Base-by-base conservation (phyloP, 139 green algal species). In the Desmodesmus armatus region DNA sequence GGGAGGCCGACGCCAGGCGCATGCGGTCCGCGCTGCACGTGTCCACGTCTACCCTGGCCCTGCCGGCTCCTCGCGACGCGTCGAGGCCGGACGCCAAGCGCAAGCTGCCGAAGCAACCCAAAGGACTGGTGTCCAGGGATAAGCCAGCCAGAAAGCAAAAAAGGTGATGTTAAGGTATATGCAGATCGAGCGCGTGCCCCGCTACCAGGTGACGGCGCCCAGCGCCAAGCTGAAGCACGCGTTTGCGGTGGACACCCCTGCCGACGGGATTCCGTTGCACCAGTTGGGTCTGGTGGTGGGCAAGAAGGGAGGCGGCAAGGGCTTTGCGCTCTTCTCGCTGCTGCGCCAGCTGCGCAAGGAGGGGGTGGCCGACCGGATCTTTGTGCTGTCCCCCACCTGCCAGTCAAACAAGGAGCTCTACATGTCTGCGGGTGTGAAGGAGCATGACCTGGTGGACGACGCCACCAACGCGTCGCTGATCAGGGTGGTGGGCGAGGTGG, bases 291-390 rank as follows among this genome's bases (percentile, higher is more conserved):
- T 73, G n/a, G 41, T 73, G 11, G 65, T 73, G 5, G 65, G 65
- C 65, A 27, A 29, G n/a, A 73, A 73, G 65, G 65, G 65, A 31
- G 65, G 65, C 7, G 65, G 65, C 65, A 73, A 73, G 65, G 65
- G 65, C 65, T 73, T 47, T 73, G 65, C 19, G 33, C 35, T 73
- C 33, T 73, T 73, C 35, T 73, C 65, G 11, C 65, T 73, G 65
- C 65, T 73, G 9, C 7, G 65, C 5, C 65, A 73, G 35, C 65
- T 73, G 33, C 33, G 35, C 6, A 5, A 11, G 3, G 65, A 73
- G 65, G 65, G 65, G 3, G 15, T 73, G 33, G 65, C 65, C 15
- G 65, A 73, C 65, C 65, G 65, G n/a, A 73, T 73, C 9, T 73
- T 11, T 11, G 65, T 73, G 65, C 65, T 73, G 33, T 31, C 13